Conservation (phyloP, 352 stramenopile species). For the Aphanomyces stellatus region DNA sequence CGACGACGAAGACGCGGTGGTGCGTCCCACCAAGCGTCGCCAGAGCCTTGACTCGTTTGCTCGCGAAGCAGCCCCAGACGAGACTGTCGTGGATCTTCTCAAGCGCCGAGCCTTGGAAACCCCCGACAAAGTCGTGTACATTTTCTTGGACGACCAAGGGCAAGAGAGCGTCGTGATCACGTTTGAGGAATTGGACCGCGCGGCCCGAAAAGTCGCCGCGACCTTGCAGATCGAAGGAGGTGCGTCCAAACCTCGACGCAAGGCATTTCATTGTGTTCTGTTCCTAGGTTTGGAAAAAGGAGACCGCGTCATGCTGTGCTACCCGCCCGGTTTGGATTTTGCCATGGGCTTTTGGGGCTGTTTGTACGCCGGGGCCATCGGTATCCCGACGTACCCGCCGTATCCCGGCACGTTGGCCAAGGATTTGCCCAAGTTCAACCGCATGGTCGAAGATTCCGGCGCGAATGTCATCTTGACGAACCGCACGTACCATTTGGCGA, state of each 20-base stretch:
- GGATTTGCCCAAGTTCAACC: constrained; percentile 21
- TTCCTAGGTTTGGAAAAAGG: background rate
- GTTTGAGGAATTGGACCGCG: constrained; percentile 58
- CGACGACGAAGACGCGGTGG: constrained; percentile 5
- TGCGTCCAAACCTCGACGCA: background rate
- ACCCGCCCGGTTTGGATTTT: constrained; percentile 17
- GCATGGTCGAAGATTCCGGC: constrained; percentile 19
- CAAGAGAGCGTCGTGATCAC: constrained; percentile 61
- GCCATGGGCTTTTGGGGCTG: constrained; percentile 20
- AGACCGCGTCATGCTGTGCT: constrained; percentile 17
- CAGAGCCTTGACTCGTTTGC: background rate
- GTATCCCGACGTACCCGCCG: constrained; percentile 16
- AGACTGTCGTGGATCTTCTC: constrained; percentile 30
- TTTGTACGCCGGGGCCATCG: constrained; percentile 16
- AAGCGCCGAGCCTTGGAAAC: constrained; percentile 39
- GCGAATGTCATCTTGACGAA: constrained; percentile 47
- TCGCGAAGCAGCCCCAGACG: background rate
- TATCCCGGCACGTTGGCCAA: constrained; percentile 18
- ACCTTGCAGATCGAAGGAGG: constrained; percentile 43
- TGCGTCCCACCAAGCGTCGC: background rate
- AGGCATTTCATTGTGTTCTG: background rate
- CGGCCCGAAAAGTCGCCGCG: constrained; percentile 52
- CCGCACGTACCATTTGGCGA: constrained; percentile 68
- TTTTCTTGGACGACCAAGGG: constrained; percentile 66
- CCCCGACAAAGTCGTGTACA: constrained; percentile 70